Evolutionary conservation across 2,329 filamentous ascomycete genomes (phyloP).

Genomic region (Cercospora zeina): DNA sequence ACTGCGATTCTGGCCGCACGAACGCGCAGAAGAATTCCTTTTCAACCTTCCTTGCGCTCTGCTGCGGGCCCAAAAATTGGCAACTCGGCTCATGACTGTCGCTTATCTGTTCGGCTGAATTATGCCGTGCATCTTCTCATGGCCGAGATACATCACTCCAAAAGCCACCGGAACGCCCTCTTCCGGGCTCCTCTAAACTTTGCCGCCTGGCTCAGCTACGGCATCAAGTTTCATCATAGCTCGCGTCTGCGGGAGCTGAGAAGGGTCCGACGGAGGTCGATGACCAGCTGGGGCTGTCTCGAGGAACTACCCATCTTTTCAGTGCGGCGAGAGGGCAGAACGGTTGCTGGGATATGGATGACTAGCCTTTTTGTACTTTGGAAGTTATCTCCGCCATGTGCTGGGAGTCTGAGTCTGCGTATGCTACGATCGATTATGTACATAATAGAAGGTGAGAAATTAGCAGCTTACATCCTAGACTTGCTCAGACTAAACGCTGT

Average conservation of each 20-base stretch:
- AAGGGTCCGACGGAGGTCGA: conserved; percentile 11
- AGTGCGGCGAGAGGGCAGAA: neutral
- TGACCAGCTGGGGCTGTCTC: neutral
- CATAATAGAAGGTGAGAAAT: too few relatives aligned
- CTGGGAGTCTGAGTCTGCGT: conserved; percentile 12
- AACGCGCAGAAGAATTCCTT: too few relatives aligned
- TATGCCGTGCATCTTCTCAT: neutral
- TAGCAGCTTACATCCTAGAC: too few relatives aligned
- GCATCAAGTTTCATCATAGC: conserved; percentile 12
- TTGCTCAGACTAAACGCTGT: neutral
- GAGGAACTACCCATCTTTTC: neutral
- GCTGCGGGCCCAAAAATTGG: neutral
- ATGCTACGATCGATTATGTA: conserved; percentile 4
- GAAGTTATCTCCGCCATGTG: conserved; percentile 15
- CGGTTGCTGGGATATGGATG: neutral
- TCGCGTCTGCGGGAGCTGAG: conserved; percentile 5
- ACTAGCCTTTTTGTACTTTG: conserved; percentile 15
- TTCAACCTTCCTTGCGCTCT: too few relatives aligned
- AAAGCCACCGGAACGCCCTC: conserved; percentile 38
- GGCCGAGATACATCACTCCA: conserved; percentile 1
- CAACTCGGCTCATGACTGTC: neutral
- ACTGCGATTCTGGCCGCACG: too few relatives aligned
- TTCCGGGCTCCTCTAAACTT: conserved; percentile 34
- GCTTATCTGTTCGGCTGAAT: neutral
- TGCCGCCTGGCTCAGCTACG: conserved; percentile 35